These are phyloP conservation scores for Xylariaceae sp. DNA, from an alignment of 2,329 filamentous ascomycete species.

Conservation along the genomic window DNA sequence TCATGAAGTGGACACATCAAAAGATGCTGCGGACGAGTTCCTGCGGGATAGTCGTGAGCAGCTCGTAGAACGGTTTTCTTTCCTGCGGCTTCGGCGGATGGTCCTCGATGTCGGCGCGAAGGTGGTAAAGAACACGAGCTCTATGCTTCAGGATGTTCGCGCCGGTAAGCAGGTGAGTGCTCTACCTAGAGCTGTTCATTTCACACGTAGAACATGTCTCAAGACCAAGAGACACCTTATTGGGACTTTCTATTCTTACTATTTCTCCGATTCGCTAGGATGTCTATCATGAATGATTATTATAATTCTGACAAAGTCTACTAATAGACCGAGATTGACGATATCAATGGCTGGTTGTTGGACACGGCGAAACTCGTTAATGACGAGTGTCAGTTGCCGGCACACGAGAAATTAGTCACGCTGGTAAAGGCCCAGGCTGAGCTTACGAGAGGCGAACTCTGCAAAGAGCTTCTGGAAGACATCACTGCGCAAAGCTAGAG, in stretches of 20 bases:
- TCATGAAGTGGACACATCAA: neutral
- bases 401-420: constrained; percentile 41
- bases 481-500: neutral
- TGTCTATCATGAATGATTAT: neutral
- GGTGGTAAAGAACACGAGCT: constrained; percentile 53
- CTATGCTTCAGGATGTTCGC: constrained; percentile 58
- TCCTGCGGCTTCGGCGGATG: constrained; percentile 40
- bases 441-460: constrained; percentile 36
- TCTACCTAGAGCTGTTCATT: constrained; percentile 39
- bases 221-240: neutral
- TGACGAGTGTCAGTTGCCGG: constrained; percentile 33
- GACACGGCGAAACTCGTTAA: constrained; percentile 42
- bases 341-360: constrained; percentile 56
- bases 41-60: constrained; percentile 40
- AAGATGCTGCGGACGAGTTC: neutral
- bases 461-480: constrained; percentile 4
- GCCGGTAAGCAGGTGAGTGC: constrained; percentile 38
- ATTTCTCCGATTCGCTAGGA: neutral
- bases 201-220: neutral
- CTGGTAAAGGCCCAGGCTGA: constrained; percentile 39
- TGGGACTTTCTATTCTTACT: neutral
- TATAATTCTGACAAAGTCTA: neutral
- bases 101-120: constrained; percentile 46
- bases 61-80: constrained; percentile 43
- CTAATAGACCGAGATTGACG: constrained; percentile 16